Base-by-base conservation (phyloP, 768 basidiomycete genomes). In the Mycena metata region DNA sequence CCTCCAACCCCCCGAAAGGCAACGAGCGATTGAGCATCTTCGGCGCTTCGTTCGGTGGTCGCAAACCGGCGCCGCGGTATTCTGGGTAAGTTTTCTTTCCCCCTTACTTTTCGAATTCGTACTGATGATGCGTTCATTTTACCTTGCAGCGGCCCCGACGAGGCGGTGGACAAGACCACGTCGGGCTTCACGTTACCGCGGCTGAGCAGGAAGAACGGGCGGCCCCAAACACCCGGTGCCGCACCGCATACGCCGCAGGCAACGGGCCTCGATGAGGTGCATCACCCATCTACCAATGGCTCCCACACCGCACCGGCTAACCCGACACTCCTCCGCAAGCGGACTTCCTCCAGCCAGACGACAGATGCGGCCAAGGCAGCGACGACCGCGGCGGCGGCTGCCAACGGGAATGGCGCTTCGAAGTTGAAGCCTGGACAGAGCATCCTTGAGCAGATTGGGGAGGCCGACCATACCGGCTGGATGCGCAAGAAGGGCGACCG, bases 401-500 rank as follows among this genome's bases (percentile, higher is more conserved):
- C 67, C 47, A 58, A 66, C 39, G 72, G 56, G 10, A 71, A 70
- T 26, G 73, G 66, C 36, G 69, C 70, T 5, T 83, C 80, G 23
- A 77, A 82, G 3, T 76, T 90, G 68, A 86, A 85, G 73, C 84
- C 83, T 36, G 93, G 93, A 0, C 83, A 85, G 77, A 95, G 89
- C 66, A 92, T 98, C 55, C 78, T 98, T 61, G 90, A 95, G 62
- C 94, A 97, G 79, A 96, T 99, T 68, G 98, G 97, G 5, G 87
- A 87, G 26, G 89, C 95, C 17, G 98, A 99, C 80, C 90, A 94
- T 77, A 84, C 86, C 36, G 98, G 98, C 9, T 98, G 95, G 91
- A 91, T 99, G 92, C 88, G 93, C 76, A 99, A 99, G 87, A 95
- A 91, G 82, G 94, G 94, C 1, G 98, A 98, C 52, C 84, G 91